These are phyloP conservation scores for Dichomitus squalens DNA, from an alignment of 1,284 basidiomycete species.

Conservation along the genomic window DNA sequence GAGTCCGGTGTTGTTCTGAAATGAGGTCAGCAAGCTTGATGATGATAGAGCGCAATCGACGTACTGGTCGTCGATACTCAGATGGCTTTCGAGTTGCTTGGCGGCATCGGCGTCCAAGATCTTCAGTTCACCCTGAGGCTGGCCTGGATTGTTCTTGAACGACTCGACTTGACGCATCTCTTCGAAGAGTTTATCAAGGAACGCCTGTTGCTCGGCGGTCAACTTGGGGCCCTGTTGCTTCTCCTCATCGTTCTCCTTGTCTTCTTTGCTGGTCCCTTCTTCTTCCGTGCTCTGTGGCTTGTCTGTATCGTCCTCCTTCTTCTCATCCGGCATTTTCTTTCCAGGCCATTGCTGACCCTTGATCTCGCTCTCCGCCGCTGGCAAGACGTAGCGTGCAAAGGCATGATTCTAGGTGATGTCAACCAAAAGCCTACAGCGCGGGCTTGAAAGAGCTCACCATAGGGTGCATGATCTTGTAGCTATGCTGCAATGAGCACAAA, in stretches of 20 bases:
- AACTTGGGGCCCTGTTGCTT: neutral
- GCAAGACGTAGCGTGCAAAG: too few relatives aligned
- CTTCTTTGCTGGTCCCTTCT: too few relatives aligned
- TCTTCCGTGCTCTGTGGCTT: too few relatives aligned
- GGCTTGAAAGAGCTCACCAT: too few relatives aligned
- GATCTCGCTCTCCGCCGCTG: too few relatives aligned
- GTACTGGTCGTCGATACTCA: slow-evolving; percentile 29
- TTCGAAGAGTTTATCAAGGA: slow-evolving; percentile 8
- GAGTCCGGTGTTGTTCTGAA: slow-evolving; percentile 25
- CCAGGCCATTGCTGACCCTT: too few relatives aligned
- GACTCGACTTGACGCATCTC: slow-evolving; percentile 18
- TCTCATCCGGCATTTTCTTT: too few relatives aligned
- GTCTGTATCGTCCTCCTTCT: too few relatives aligned
- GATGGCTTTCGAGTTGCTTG: slow-evolving; percentile 23
- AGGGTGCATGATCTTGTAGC: slow-evolving; percentile 1
- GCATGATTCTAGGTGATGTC: too few relatives aligned
- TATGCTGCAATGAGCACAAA: neutral
- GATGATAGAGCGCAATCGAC: neutral
- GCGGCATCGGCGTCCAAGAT: slow-evolving; percentile 20
- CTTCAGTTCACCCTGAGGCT: slow-evolving; percentile 18
- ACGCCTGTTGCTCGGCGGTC: neutral
- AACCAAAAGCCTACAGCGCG: too few relatives aligned
- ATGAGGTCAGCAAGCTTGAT: neutral
- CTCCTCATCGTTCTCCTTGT: too few relatives aligned
- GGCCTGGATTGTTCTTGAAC: slow-evolving; percentile 22